Evolutionary conservation across 768 basidiomycete species (phyloP), one percentile per base, ranked within the genome.

Genomic region (Tricholoma furcatifolium): DNA sequence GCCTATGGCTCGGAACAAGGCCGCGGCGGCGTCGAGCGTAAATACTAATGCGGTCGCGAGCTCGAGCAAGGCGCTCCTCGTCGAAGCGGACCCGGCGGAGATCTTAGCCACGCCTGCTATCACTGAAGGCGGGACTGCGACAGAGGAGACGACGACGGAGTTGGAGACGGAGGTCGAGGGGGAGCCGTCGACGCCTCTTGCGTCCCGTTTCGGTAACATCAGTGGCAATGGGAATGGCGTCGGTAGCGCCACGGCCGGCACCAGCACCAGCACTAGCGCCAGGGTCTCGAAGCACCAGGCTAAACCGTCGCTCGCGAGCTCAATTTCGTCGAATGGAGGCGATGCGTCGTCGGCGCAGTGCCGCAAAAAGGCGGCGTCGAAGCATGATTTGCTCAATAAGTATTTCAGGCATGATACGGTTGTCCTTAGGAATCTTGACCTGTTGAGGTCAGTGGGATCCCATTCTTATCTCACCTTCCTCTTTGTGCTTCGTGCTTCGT

Each of bases 391-490:
- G 35, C 73, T 92, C 57, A 86, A 91, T 69, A 82, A 85, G 61
- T 99, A 93, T 69, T 98, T 99, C 77, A 73, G 90, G 50, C 83
- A 91, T 55, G 97, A 98, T 65, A 78, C 85, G 2, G 81, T 98
- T 17, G 77, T 91, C 20, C 70, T 98, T 46, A 74, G 77, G 32
- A 93, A 96, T 62, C 62, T 96, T 18, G 97, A 99, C 69, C 56
- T 93, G 14, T 77, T 97, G 62, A 79, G 96, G 94, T 93, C n/a
- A n/a, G 41, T 23, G 40, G 32, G 34, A 35, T 35, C 53, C 30
- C 18, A 39, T 34, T 11, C 12, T 30, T 4, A 30, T 9, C n/a
- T 21, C 12, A n/a, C 2, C 15, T 56, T 46, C 43, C n/a, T n/a
- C n/a, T n/a, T n/a, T n/a, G n/a, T n/a, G n/a, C n/a, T n/a, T n/a